These are phyloP conservation scores for Aureobasidium subglaciale DNA, from an alignment of 2,329 filamentous ascomycete genomes.

Conservation along the genomic window DNA sequence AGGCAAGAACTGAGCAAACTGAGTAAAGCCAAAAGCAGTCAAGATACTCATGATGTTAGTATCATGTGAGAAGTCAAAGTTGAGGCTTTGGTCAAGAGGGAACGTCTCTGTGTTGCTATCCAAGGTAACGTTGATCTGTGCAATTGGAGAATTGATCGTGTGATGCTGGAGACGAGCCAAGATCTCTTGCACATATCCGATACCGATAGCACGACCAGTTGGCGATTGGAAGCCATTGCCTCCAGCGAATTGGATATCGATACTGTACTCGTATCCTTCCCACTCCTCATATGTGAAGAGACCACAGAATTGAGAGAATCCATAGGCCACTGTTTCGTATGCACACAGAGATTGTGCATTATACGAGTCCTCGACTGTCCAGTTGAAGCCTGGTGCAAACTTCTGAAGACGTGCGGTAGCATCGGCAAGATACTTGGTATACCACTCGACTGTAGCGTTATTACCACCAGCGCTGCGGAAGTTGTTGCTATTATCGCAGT, in stretches of 20 bases:
- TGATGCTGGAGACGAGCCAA: slow-evolving; percentile 64
- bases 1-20: slow-evolving; percentile 57
- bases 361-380: slow-evolving; percentile 58
- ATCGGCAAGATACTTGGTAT: slow-evolving; percentile 56
- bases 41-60: slow-evolving; percentile 63
- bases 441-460: slow-evolving; percentile 54
- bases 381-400: slow-evolving; percentile 41
- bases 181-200: slow-evolving; percentile 67
- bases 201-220: slow-evolving; percentile 62
- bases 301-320: slow-evolving; percentile 66
- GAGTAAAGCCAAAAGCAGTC: slow-evolving; percentile 63
- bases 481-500: slow-evolving; percentile 55
- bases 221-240: slow-evolving; percentile 57
- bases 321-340: slow-evolving; percentile 71
- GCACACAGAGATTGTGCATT: slow-evolving; percentile 66
- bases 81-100: slow-evolving; percentile 64
- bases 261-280: slow-evolving; percentile 62
- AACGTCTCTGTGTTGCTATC: slow-evolving; percentile 63
- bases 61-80: slow-evolving; percentile 74
- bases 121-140: slow-evolving; percentile 57
- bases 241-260: slow-evolving; percentile 55
- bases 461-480: slow-evolving; percentile 42
- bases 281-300: slow-evolving; percentile 72
- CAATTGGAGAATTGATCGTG: slow-evolving; percentile 36
- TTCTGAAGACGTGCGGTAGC: slow-evolving; percentile 54